These are phyloP conservation scores for Lepidium sativum DNA, from an alignment of 345 rosid species.

Conservation along the genomic window DNA sequence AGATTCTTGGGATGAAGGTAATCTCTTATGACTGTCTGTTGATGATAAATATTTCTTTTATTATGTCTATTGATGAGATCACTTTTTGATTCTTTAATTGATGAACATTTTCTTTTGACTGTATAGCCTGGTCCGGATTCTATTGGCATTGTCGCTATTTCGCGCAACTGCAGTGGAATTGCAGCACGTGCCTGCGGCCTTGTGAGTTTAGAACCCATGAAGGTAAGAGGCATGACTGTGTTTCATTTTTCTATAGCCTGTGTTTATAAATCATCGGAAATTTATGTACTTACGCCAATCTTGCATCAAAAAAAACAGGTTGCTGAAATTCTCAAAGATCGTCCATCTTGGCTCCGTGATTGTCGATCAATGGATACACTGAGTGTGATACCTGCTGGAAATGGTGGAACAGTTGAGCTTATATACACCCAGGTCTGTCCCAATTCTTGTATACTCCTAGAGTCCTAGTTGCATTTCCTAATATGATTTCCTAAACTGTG, in stretches of 20 bases:
- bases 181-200: constrained; percentile 99
- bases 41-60: neutral
- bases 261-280: neutral
- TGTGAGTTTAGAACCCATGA: constrained; percentile 95
- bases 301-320: constrained; percentile 34
- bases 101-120: neutral
- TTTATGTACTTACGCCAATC: neutral
- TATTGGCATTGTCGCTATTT: constrained; percentile 97
- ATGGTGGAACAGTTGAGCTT: constrained; percentile 83
- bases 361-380: constrained; percentile 71
- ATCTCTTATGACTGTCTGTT: neutral
- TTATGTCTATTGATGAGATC: neutral
- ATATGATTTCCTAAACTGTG: neutral
- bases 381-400: constrained; percentile 76
- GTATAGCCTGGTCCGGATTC: constrained; percentile 99
- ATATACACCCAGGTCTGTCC: constrained; percentile 69
- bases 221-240: constrained; percentile 34
- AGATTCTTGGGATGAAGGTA: constrained; percentile 99
- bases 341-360: constrained; percentile 90
- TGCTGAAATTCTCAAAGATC: constrained; percentile 96
- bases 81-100: neutral
- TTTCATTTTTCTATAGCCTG: neutral
- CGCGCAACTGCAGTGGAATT: constrained; percentile 93
- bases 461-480: neutral
- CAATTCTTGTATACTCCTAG: neutral